A percentile compares a stretch with the other conserved stretches of the same genome.
These are phyloP conservation scores for Ilex asprella DNA, from an alignment of 257 asterid species.

Conservation along the genomic window DNA sequence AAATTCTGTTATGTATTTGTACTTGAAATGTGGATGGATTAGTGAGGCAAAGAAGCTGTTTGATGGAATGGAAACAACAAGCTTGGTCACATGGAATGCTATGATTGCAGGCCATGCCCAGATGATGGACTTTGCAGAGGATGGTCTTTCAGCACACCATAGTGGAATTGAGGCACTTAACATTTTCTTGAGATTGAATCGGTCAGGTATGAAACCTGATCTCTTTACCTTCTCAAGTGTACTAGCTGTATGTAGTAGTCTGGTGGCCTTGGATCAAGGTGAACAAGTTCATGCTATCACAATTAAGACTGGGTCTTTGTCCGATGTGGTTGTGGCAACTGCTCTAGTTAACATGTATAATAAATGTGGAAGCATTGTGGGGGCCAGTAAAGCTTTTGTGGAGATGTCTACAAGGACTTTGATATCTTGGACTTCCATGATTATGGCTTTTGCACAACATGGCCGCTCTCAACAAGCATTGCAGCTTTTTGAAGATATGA, in stretches of 20 bases:
- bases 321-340: conserved; percentile 80
- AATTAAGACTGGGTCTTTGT: conserved; percentile 60
- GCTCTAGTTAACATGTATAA: conserved; percentile 84
- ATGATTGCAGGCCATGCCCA: conserved; percentile 89
- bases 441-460: conserved; percentile 64
- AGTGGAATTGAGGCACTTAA: conserved; percentile 71
- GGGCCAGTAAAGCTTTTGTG: conserved; percentile 69
- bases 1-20: conserved; percentile 75
- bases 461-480: conserved; percentile 60
- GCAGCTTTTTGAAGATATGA: conserved; percentile 82
- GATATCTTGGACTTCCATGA: conserved; percentile 92
- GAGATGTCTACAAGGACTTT: conserved; percentile 76
- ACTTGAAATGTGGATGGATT: conserved; percentile 60
- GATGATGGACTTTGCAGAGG: conserved; percentile 39
- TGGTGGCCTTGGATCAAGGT: conserved; percentile 81
- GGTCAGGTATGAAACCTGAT: conserved; percentile 70
- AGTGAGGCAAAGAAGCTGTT: conserved; percentile 66
- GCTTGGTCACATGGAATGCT: conserved; percentile 82
- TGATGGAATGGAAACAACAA: conserved; percentile 42
- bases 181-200: conserved; percentile 49
- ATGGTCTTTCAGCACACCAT: conserved; percentile 42
- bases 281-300: conserved; percentile 85
- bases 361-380: conserved; percentile 77
- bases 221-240: conserved; percentile 68
- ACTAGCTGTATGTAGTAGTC: conserved; percentile 59